phyloP scores from a whole-genome alignment of 768 basidiomycete genomes.

The Boletus insuetus region DNA sequence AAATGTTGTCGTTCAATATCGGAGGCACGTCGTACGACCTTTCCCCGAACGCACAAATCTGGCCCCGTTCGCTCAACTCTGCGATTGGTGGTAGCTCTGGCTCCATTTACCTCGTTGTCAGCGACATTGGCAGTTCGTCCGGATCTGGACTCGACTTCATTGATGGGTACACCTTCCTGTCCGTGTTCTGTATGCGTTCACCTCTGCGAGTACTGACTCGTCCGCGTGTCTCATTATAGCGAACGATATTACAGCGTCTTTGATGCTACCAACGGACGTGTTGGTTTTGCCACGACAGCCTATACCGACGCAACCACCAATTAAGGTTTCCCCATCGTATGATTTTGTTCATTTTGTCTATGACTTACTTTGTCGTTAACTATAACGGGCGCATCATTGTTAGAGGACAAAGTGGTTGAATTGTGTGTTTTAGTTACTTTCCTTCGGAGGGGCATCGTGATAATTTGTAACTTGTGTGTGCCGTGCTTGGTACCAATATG shows the following conservation, averaged over 20 bases:
- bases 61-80: conserved; percentile 33
- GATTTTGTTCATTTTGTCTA: no score
- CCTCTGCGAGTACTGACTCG: not conserved
- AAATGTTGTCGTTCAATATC: conserved; percentile 28
- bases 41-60: conserved; percentile 31
- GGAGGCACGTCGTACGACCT: conserved; percentile 20
- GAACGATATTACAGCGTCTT: conserved; percentile 40
- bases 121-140: conserved; percentile 15
- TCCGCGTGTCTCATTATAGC: not conserved
- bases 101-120: conserved; percentile 31
- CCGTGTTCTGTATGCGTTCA: not conserved
- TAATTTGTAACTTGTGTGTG: no score
- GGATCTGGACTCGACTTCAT: conserved; percentile 24
- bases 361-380: no score
- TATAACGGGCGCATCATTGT: no score
- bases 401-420: no score
- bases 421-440: no score
- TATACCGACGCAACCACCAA: not conserved
- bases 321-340: not conserved
- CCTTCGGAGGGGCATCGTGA: no score
- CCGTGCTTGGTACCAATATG: no score
- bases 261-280: conserved; percentile 2
- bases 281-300: conserved; percentile 8
- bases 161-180: conserved; percentile 21
- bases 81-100: conserved; percentile 25